Conservation (phyloP, 1,139 yeast species). For the Protomyces arabidopsidicola region DNA sequence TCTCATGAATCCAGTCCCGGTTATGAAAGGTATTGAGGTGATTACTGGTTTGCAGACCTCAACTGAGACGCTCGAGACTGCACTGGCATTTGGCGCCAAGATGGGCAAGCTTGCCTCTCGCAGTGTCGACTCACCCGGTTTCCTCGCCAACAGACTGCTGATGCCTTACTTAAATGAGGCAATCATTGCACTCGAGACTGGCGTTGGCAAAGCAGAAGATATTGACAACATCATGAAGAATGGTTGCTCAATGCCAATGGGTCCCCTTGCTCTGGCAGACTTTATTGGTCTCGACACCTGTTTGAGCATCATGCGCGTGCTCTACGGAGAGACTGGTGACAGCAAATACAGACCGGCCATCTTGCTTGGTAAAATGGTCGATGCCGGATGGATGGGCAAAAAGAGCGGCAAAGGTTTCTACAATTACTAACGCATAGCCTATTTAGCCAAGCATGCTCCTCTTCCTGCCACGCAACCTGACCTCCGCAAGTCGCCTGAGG, state of each 20-base stretch:
- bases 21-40: conserved; percentile 47
- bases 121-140: conserved; percentile 45
- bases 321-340: conserved; percentile 44
- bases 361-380: conserved; percentile 43
- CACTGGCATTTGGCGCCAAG: conserved; percentile 39
- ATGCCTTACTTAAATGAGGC: conserved; percentile 48
- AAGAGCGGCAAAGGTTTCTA: conserved; percentile 46
- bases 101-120: conserved; percentile 44
- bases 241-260: conserved; percentile 50
- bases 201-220: conserved; percentile 44
- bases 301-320: conserved; percentile 45
- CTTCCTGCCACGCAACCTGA: conserved; percentile 86
- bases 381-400: conserved; percentile 46
- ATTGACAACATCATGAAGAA: conserved; percentile 46
- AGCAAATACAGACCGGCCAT: conserved; percentile 46
- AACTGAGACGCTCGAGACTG: conserved; percentile 39
- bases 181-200: conserved; percentile 44
- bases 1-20: conserved; percentile 49
- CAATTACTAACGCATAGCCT: conserved; percentile 36
- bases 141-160: conserved; percentile 45
- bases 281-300: conserved; percentile 47
- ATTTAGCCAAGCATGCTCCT: conserved; percentile 80
- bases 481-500: conserved; percentile 66
- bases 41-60: conserved; percentile 45
- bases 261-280: conserved; percentile 46